Percentiles rank a stretch among this genome's conserved stretches.
phyloP scores from a whole-genome alignment of 345 rosid species.

The Sisymbrium irio region DNA sequence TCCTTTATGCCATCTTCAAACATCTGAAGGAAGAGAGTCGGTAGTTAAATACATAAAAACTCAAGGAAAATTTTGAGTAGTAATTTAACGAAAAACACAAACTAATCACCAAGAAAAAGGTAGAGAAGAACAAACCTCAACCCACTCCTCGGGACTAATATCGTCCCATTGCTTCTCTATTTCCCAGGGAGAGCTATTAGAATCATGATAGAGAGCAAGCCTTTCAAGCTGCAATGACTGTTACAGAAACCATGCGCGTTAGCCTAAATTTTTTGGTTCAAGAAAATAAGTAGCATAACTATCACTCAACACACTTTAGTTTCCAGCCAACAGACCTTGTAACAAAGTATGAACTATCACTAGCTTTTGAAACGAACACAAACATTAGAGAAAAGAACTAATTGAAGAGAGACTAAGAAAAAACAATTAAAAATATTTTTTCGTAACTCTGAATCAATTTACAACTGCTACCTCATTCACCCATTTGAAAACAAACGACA shows the following conservation, averaged over 20 bases:
- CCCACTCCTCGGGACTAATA: slow-evolving; percentile 85
- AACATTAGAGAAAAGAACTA: slow-evolving; percentile 6
- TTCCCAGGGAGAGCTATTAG: slow-evolving; percentile 77
- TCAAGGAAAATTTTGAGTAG: slow-evolving; percentile 8
- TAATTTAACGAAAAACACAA: neutral
- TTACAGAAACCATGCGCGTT: slow-evolving; percentile 30
- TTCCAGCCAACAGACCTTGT: slow-evolving; percentile 14
- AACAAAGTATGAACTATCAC: neutral
- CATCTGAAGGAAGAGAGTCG: slow-evolving; percentile 46
- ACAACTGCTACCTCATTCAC: slow-evolving; percentile 14
- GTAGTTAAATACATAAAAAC: slow-evolving; percentile 7
- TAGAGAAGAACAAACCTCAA: slow-evolving; percentile 64
- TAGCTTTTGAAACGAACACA: slow-evolving; percentile 13
- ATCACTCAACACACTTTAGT: slow-evolving; percentile 11
- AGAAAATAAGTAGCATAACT: slow-evolving; percentile 15
- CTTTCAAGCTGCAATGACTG: slow-evolving; percentile 96
- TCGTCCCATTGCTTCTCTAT: slow-evolving; percentile 87
- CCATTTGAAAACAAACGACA: neutral
- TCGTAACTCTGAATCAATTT: neutral
- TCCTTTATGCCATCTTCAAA: slow-evolving; percentile 97
- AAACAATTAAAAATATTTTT: neutral
- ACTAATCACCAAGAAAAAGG: slow-evolving; percentile 4
- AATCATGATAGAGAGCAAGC: slow-evolving; percentile 93
- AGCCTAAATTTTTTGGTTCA: slow-evolving; percentile 19
- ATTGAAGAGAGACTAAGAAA: slow-evolving; percentile 8